Percentiles rank a stretch among this genome's conserved stretches.
These are phyloP conservation scores for Fusarium gaditjirri DNA, from an alignment of 2,329 filamentous ascomycete species.

Conservation along the genomic window DNA sequence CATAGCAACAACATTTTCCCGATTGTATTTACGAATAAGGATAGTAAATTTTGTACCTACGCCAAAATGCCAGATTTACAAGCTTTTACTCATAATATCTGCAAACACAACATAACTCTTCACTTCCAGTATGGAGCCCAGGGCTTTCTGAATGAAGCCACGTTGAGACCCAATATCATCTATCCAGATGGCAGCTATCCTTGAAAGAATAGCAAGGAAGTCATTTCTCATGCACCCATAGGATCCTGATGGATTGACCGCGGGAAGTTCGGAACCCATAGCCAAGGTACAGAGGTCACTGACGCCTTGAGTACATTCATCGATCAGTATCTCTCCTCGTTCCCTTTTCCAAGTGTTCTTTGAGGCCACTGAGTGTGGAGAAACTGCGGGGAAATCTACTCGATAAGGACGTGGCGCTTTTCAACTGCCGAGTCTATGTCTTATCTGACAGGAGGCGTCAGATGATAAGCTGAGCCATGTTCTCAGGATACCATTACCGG, in stretches of 20 bases:
- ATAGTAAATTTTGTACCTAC: too few relatives aligned
- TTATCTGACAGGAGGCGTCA: neutral
- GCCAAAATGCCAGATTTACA: too few relatives aligned
- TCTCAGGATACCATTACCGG: neutral
- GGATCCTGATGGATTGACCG: neutral
- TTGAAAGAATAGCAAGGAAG: neutral
- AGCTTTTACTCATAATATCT: too few relatives aligned
- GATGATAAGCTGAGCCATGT: neutral
- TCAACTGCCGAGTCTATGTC: neutral
- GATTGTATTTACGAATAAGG: too few relatives aligned
- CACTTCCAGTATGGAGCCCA: too few relatives aligned
- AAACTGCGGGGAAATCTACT: neutral
- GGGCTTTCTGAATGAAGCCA: too few relatives aligned
- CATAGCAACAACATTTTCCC: too few relatives aligned
- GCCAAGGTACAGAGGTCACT: too few relatives aligned
- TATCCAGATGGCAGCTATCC: too few relatives aligned
- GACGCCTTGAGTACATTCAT: neutral
- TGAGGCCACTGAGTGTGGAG: neutral
- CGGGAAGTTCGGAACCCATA: neutral
- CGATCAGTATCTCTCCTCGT: neutral
- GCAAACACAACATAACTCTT: too few relatives aligned
- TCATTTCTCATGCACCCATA: accelerated
- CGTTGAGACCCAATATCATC: too few relatives aligned
- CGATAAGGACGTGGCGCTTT: neutral
- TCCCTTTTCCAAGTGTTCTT: too few relatives aligned